Conservation (phyloP, 1,139 yeast genomes). For the Hansenula sp. region DNA sequence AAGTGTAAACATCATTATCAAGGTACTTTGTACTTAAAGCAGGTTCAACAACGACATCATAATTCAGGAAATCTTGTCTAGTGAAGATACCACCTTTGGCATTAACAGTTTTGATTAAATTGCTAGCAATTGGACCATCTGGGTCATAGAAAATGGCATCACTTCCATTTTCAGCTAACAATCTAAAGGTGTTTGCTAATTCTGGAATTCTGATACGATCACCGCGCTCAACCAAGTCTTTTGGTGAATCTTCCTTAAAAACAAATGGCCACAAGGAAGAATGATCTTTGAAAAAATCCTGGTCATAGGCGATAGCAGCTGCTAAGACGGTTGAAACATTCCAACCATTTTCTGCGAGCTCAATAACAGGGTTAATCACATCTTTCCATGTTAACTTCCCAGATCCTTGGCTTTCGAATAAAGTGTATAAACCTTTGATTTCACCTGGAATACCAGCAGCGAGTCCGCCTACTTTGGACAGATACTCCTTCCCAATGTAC, state of each 20-base stretch:
- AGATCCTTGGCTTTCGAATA: slow-evolving; percentile 60
- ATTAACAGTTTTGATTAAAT: slow-evolving; percentile 43
- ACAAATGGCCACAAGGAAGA: slow-evolving; percentile 54
- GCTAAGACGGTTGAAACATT: slow-evolving; percentile 46
- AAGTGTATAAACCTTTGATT: slow-evolving; percentile 67
- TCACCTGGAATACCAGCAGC: slow-evolving; percentile 92
- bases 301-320: slow-evolving; percentile 34
- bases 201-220: slow-evolving; percentile 57
- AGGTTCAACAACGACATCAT: slow-evolving; percentile 48
- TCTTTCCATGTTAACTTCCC: slow-evolving; percentile 73
- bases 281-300: slow-evolving; percentile 29
- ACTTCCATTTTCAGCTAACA: slow-evolving; percentile 72
- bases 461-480: slow-evolving; percentile 74
- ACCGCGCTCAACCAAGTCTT: slow-evolving; percentile 41
- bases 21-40: slow-evolving; percentile 50
- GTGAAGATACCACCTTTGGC: slow-evolving; percentile 60
- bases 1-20: slow-evolving; percentile 55
- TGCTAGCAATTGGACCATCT: slow-evolving; percentile 62
- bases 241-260: slow-evolving; percentile 31
- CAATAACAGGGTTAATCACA: slow-evolving; percentile 69
- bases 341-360: slow-evolving; percentile 69
- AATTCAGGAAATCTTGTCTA: slow-evolving; percentile 58
- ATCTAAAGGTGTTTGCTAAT: slow-evolving; percentile 62
- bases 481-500: slow-evolving; percentile 46
- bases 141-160: slow-evolving; percentile 81